Base-by-base conservation (phyloP, 2,329 filamentous ascomycete genomes). In the Gyromitra esculenta region DNA sequence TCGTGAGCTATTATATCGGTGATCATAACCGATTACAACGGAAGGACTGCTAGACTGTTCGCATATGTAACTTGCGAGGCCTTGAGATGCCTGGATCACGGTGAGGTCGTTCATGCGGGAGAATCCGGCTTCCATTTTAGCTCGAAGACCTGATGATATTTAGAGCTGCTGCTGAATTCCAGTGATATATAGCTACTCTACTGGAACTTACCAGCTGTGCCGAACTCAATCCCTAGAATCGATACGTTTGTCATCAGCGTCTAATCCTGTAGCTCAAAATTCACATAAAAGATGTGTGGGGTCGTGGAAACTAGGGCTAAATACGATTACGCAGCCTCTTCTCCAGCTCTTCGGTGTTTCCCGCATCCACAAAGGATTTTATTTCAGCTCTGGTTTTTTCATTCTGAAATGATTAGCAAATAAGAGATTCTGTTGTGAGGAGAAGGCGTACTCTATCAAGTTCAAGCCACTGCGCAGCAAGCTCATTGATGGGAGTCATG, bases 61-160 rank as follows among this genome's bases (percentile, higher is more conserved):
- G 60, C 87, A 82, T 35, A 91, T 83, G 80, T 89, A 90, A 77
- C 86, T 87, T 57, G 89, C 89, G 39, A 91, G 83, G n/a, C 89
- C 89, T 82, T 90, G 89, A 0, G 89, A 90, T 52, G 89, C 88
- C 83, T 90, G 87, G 72, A 89, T 88, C 75, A 89, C 86, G 0
- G 87, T 89, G 70, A 89, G 82, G 15, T 84, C 85, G 81, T 89
- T 89, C 85, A 89, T 88, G 79, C 86, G 87, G 1, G 89, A 86
- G 81, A 90, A 91, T 4, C 89, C 89, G 57, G 89, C 89, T 79
- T 89, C 87, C 89, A 91, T 91, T 48, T 86, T 85, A n/a, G 88
- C 88, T 59, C 89, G 85, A 7, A 91, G 84, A 54, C 89, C 89
- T 50, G 88, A 88, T 5, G 88, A 6, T 18, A 11, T 31, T 62